Evolutionary conservation across 2,329 filamentous ascomycete genomes (phyloP).

Genomic region (Ophiostoma himal-ulmi): DNA sequence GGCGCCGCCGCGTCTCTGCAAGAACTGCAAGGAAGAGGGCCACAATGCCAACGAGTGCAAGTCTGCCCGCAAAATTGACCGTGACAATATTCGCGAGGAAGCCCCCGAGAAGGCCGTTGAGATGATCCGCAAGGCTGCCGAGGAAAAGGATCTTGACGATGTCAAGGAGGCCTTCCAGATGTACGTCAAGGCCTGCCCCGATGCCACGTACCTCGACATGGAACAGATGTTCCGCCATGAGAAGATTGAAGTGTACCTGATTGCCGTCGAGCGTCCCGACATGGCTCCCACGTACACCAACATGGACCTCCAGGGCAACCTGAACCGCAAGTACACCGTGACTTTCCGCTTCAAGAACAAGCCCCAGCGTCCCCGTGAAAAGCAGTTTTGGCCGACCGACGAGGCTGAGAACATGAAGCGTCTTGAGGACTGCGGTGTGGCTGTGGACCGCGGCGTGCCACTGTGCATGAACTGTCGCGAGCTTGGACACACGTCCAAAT

Average conservation of each 20-base stretch:
- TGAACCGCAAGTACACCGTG: constrained; percentile 59
- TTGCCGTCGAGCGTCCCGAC: constrained; percentile 52
- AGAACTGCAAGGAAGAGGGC: constrained; percentile 57
- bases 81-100: constrained; percentile 44
- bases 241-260: constrained; percentile 52
- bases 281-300: constrained; percentile 56
- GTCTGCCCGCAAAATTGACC: constrained; percentile 54
- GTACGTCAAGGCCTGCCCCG: constrained; percentile 57
- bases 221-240: constrained; percentile 55
- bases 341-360: constrained; percentile 56
- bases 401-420: constrained; percentile 57
- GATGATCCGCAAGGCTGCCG: constrained; percentile 47
- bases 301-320: constrained; percentile 66
- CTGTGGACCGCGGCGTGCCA: constrained; percentile 52
- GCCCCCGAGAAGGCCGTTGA: constrained; percentile 53
- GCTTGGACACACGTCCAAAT: constrained; percentile 56
- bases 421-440: constrained; percentile 60
- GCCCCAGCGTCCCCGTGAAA: constrained; percentile 54
- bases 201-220: constrained; percentile 53
- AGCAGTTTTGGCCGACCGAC: constrained; percentile 53
- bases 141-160: constrained; percentile 55
- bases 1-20: constrained; percentile 51
- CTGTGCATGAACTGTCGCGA: constrained; percentile 61
- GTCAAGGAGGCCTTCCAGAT: constrained; percentile 54
- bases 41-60: constrained; percentile 53